Evolutionary conservation across 768 basidiomycete species (phyloP).

Genomic region (Psilocybe sp.): DNA sequence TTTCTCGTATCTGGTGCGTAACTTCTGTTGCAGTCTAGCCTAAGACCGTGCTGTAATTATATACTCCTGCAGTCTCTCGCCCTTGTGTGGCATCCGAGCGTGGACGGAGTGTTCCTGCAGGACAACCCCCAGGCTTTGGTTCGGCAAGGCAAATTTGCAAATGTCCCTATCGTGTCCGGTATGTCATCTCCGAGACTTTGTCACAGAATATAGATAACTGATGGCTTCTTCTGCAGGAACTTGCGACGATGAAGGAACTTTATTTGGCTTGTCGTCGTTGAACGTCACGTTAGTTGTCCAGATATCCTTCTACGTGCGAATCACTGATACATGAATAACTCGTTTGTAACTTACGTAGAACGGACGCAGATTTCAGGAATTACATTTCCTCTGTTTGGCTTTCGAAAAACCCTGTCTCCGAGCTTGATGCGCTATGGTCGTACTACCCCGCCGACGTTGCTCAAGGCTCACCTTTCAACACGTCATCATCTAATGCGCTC

Average conservation of each 20-base stretch:
- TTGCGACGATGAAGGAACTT: slow-evolving; percentile 42
- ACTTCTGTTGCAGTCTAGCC: neutral
- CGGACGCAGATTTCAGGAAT: slow-evolving; percentile 15
- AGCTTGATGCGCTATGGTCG: slow-evolving; percentile 5
- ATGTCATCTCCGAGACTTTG: neutral
- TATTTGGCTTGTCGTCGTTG: slow-evolving; percentile 36
- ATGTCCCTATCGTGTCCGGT: slow-evolving; percentile 45
- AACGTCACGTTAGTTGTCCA: neutral
- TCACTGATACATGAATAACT: neutral
- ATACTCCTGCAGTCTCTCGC: slow-evolving; percentile 18
- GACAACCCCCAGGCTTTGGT: slow-evolving; percentile 40
- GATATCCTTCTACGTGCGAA: neutral
- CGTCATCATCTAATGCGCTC: slow-evolving; percentile 25
- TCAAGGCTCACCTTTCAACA: slow-evolving; percentile 10
- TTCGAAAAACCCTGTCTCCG: slow-evolving; percentile 10
- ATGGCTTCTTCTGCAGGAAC: slow-evolving; percentile 29
- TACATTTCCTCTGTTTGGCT: slow-evolving; percentile 17
- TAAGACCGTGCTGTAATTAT: too few species aligned
- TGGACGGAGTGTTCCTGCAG: slow-evolving; percentile 44
- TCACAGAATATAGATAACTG: neutral
- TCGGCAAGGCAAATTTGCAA: slow-evolving; percentile 37
- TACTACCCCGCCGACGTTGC: slow-evolving; percentile 9
- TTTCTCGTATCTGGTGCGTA: slow-evolving; percentile 9
- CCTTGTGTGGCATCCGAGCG: slow-evolving; percentile 43
- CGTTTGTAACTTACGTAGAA: slow-evolving; percentile 5